Evolutionary conservation across 441 rosid species (phyloP).

Genomic region (Croton laevigatus): DNA sequence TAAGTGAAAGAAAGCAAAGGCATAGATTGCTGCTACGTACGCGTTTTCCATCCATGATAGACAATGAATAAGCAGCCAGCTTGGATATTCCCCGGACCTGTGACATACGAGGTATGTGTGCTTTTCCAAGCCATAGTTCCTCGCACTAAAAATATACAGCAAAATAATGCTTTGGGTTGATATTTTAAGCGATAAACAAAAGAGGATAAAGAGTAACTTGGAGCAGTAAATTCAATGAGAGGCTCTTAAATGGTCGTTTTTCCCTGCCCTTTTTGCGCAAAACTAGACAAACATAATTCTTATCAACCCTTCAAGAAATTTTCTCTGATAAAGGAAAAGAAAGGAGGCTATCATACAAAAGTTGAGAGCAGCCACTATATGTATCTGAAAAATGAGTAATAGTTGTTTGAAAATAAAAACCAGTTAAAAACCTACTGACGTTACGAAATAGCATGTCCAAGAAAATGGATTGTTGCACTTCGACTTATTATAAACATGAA

Average conservation of each 20-base stretch:
- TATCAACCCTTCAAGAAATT: not conserved
- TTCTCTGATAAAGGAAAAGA: not conserved
- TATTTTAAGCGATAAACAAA: not conserved
- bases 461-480: not conserved
- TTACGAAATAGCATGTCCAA: not conserved
- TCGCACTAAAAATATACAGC: slow-evolving; percentile 34
- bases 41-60: slow-evolving; percentile 50
- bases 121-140: slow-evolving; percentile 55
- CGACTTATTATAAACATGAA: not conserved
- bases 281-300: not conserved
- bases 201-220: too few relatives aligned
- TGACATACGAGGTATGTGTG: slow-evolving; percentile 54
- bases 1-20: not conserved
- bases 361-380: not conserved
- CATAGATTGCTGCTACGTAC: slow-evolving; percentile 28
- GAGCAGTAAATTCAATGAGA: not conserved
- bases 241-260: not conserved
- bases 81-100: slow-evolving; percentile 46
- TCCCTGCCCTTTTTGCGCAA: too few relatives aligned
- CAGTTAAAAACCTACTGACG: not conserved
- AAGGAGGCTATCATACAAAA: not conserved
- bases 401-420: not conserved
- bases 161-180: slow-evolving; percentile 9
- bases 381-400: not conserved
- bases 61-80: slow-evolving; percentile 49